These are phyloP conservation scores for Verbena officinalis DNA, from an alignment of 257 asterid genomes.

Conservation along the genomic window DNA sequence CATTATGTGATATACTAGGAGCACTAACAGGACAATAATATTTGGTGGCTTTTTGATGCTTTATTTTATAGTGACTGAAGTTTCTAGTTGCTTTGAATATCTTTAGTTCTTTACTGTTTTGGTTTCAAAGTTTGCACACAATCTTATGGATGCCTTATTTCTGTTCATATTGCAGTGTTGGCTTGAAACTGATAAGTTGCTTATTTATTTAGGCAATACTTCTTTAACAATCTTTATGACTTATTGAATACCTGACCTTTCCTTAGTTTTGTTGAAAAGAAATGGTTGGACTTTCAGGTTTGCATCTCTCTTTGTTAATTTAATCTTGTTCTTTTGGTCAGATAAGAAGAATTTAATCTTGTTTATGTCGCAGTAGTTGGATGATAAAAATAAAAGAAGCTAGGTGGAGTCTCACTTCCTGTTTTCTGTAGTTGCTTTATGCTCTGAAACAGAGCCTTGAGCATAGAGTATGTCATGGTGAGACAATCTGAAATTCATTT, in stretches of 20 bases:
- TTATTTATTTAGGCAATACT: conserved; percentile 88
- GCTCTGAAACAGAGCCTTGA: conserved; percentile 97
- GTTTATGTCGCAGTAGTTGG: too few relatives aligned
- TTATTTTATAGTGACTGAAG: conserved; percentile 2
- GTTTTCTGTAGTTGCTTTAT: conserved; percentile 78
- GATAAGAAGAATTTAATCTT: too few relatives aligned
- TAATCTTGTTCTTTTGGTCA: conserved; percentile 25
- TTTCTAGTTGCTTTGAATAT: conserved; percentile 23
- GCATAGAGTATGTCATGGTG: conserved; percentile 94
- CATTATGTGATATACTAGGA: too few relatives aligned
- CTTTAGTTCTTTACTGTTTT: conserved; percentile 3
- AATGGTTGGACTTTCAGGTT: conserved; percentile 99
- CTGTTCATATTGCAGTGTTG: conserved; percentile 80
- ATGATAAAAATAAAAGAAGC: too few relatives aligned
- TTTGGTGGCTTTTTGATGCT: conserved; percentile 11
- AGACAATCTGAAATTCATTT: conserved; percentile 36
- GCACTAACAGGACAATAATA: too few relatives aligned
- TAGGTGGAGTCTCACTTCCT: conserved; percentile 32
- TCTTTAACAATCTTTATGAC: conserved; percentile 96
- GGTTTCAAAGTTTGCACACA: conserved; percentile 19
- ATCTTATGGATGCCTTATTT: conserved; percentile 23
- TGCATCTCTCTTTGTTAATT: conserved; percentile 21
- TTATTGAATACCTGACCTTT: conserved; percentile 98
- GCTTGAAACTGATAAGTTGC: conserved; percentile 99
- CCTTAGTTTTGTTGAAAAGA: conserved; percentile 88